A percentile compares a stretch with the other conserved stretches of the same genome.
Conservation (phyloP, 306 rosid species). For the Begonia masoniana region DNA sequence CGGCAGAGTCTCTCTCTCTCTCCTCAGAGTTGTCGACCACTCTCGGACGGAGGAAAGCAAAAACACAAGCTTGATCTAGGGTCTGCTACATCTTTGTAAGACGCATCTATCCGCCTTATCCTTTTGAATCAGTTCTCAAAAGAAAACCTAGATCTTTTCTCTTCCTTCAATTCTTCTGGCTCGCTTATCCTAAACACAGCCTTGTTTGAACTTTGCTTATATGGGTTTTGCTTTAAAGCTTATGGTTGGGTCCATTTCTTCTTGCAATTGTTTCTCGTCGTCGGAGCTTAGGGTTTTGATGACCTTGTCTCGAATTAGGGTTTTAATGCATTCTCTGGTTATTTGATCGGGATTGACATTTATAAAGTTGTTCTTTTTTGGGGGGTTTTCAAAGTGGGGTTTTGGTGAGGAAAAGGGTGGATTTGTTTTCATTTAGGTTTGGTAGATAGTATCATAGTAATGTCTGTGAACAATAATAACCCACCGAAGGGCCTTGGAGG, state of each 20-base stretch:
- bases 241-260: background rate
- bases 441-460: constrained; percentile 36
- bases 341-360: constrained; percentile 9
- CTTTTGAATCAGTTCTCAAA: background rate
- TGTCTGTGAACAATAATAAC: constrained; percentile 86
- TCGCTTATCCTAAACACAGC: background rate
- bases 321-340: background rate
- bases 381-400: background rate
- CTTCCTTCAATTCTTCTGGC: background rate
- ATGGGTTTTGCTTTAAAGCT: background rate
- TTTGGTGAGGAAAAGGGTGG: constrained; percentile 3
- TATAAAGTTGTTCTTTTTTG: background rate
- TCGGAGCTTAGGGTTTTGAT: background rate
- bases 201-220: background rate
- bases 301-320: background rate
- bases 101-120: background rate
- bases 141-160: background rate
- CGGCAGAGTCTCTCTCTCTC: background rate
- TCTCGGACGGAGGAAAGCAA: constrained; percentile 9
- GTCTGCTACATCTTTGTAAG: constrained; percentile 10
- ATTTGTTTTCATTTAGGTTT: constrained; percentile 9
- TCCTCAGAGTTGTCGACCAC: constrained; percentile 1
- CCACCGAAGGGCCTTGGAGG: constrained; percentile 65
- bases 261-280: background rate
- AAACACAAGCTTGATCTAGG: background rate